Base-by-base conservation (phyloP, 352 stramenopile species). In the Phytophthora niederhauseri region DNA sequence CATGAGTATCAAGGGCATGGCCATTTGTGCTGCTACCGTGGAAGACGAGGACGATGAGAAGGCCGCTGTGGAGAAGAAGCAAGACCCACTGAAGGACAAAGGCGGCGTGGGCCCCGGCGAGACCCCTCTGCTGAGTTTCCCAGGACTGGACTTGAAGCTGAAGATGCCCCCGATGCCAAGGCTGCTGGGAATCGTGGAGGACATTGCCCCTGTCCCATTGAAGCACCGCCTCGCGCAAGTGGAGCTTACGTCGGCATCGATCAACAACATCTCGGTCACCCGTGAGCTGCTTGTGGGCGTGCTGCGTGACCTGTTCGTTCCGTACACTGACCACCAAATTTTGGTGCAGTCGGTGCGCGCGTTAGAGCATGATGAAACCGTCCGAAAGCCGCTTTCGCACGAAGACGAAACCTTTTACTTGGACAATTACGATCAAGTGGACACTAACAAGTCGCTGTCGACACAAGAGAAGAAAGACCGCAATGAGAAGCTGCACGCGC, bases 331-430 rank as follows among this genome's bases (percentile, higher is more conserved):
- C 50, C 67, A 88, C 57, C 81, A 87, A 48, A 67, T 73, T 15
- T 52, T 87, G 17, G 81, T 91, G 3, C 73, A 88, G 53, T 79
- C 78, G 15, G 60, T 88, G n/a, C 80, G 80, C 6, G 62, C 80
- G 14, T 52, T 78, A 17, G 82, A 87, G 48, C 69, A 79, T 2
- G 80, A 89, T 43, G 67, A 81, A 19, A 70, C 73, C 22, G 68
- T 80, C 38, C 70, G 51, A 12, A 80, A 83, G 45, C 60, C 65
- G 6, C 61, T 89, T 11, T 76, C 63, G 1, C 48, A 65, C n/a
- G 81, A 89, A n/a, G 75, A 91, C 34, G 63, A 74, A 28, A 31
- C 41, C 0, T 91, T 90, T 69, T 90, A 91, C 55, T 55, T 85
- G 31, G 70, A 51, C 4, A 84, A 89, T 53, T 87, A 73, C 43